Base-by-base conservation (phyloP, 306 rosid genomes). In the Malus fusca region DNA sequence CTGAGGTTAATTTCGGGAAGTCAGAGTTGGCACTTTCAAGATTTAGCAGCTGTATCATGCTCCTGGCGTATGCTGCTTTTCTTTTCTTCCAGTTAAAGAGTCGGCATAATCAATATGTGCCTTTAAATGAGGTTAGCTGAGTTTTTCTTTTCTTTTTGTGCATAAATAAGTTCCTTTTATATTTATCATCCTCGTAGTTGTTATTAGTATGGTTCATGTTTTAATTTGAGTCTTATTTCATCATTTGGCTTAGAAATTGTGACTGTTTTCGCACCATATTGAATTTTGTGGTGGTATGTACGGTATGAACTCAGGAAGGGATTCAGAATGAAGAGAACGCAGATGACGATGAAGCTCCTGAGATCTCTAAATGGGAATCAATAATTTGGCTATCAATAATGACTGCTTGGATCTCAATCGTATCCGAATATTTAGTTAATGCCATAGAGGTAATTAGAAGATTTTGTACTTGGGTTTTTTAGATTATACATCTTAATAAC, bases 341-440 rank as follows among this genome's bases (percentile, higher is more conserved):
- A 63, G 82, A 81, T 40, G 89, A 87, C 6, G 86, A 82, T 63
- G 98, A 90, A 79, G 69, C 80, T 77, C 88, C 98, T 2, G 88
- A 90, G 82, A 90, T 93, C 67, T 88, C 95, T 61, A 90, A 84
- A 81, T 93, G 97, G 93, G 98, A 90, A 83, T 86, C 97, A 64
- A 56, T 90, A 81, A 84, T 88, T 67, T 93, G 97, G 98, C 93
- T 93, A 79, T 83, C 58, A 17, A 85, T 93, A 78, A 78, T 93
- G 89, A 91, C 96, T 18, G 84, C 79, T 69, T 87, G 93, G 86
- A 85, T 91, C 82, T 86, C 98, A 46, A 43, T 91, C 75, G 76
- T 93, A 74, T 91, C 96, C 9, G 93, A 89, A 83, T 89, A 91
- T 75, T 79, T 88, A 72, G 96, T 93, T 73, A 83, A 86, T 60